Base-by-base conservation (phyloP, 129 eudicot genomes). In the Lactuca saligna region DNA sequence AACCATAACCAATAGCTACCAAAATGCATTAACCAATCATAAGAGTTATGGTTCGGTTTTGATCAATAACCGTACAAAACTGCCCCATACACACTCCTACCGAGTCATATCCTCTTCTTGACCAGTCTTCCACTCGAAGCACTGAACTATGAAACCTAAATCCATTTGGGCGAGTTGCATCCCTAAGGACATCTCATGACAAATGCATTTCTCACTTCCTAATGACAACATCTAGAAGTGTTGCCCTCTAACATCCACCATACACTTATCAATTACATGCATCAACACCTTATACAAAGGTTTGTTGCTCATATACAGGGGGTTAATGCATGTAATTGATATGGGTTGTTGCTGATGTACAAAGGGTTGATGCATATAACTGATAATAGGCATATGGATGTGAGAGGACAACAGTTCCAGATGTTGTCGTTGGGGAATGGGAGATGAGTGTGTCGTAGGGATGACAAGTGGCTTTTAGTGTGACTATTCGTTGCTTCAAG, bases 351-450 rank as follows among this genome's bases (percentile, higher is more conserved):
- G 29, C 29, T 25, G 2, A 25, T 25, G 29, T 25, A 25, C 29
- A 25, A 25, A 25, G 29, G 29, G 29, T 25, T 25, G 29, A 25
- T 0, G 29, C 29, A 25, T 25, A 25, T 25, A 25, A 25, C 84
- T 54, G 15, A 73, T 12, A 38, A 39, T 5, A 57, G 66, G 39
- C 77, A 78, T 46, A 59, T 87, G 69, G 95, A 87, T 77, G 80
- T 87, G 20, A 84, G 82, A 73, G 95, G 86, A 25, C 95, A 87
- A 50, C 80, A 84, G 63, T 87, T 71, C 68, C 82, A 84, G 16
- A 63, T 84, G 60, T 38, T 87, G 80, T 85, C 90, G 2, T 87
- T 87, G 72, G 95, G 95, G 64, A 82, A 75, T 13, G 95, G 90
- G 4, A 62, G 83, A 44, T 66, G 91, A 58, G 87, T 85, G 65